phyloP scores from a whole-genome alignment of 306 rosid species.

The Betula pendula region DNA sequence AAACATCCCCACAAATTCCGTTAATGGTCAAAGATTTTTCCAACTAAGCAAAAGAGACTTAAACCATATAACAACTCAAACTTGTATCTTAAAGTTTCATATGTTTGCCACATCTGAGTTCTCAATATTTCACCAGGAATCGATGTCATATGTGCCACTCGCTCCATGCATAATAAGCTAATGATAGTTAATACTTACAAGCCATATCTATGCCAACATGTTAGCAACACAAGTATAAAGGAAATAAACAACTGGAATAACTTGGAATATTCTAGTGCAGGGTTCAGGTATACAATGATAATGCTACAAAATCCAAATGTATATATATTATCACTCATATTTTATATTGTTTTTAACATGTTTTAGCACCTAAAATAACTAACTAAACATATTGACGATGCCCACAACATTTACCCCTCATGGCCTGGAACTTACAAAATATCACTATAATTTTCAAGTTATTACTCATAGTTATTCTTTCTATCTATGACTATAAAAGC shows the following conservation, averaged over 20 bases:
- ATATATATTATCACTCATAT: neutral
- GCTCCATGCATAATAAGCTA: slow-evolving; percentile 1
- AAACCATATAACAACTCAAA: no score
- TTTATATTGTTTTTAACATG: neutral
- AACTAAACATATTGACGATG: neutral
- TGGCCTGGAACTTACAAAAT: neutral
- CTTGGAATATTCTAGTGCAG: neutral
- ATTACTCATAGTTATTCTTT: neutral
- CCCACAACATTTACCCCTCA: neutral
- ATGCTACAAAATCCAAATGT: neutral
- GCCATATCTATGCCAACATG: neutral
- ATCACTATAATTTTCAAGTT: neutral
- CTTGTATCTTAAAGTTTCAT: neutral
- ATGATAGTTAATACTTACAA: neutral
- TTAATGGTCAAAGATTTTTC: no score
- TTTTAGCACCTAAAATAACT: neutral
- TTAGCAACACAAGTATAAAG: neutral
- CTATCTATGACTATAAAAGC: neutral
- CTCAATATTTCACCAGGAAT: neutral
- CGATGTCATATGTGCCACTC: neutral
- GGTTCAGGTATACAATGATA: neutral
- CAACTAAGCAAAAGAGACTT: no score
- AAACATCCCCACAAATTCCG: no score
- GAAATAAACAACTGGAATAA: neutral
- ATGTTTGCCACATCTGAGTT: neutral